A percentile compares a stretch with the other conserved stretches of the same genome.
Evolutionary conservation across 1,284 basidiomycete genomes (phyloP).

Genomic region (Gymnopus androsaceus): DNA sequence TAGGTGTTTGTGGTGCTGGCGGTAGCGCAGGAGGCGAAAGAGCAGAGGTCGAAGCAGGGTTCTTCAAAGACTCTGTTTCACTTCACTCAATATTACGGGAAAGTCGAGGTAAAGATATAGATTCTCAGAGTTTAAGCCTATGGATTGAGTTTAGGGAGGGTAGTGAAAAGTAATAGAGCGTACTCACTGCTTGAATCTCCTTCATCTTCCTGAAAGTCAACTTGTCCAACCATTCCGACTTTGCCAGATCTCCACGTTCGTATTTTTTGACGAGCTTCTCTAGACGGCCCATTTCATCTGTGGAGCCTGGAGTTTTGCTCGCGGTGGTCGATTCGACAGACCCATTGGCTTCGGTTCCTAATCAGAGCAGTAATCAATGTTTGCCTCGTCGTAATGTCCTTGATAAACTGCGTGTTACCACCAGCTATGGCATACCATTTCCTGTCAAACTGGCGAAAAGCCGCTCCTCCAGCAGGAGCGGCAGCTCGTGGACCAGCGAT

Average conservation of each 20-base stretch:
- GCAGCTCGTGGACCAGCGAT: constrained; percentile 79
- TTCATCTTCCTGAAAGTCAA: constrained; percentile 93
- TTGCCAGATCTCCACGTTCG: constrained; percentile 90
- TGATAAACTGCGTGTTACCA: neutral
- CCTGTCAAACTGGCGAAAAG: constrained; percentile 87
- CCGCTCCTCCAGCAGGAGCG: constrained; percentile 85
- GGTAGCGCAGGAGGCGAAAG: constrained; percentile 29
- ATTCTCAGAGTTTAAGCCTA: constrained; percentile 83
- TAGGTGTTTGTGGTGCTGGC: constrained; percentile 37
- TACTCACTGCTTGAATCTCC: constrained; percentile 81
- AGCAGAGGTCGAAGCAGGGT: constrained; percentile 40
- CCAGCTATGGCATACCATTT: constrained; percentile 67
- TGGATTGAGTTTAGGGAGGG: neutral
- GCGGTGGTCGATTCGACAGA: constrained; percentile 82
- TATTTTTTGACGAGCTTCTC: constrained; percentile 98
- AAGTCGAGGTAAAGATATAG: constrained; percentile 97
- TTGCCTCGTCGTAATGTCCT: constrained; percentile 91
- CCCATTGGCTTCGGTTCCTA: constrained; percentile 82
- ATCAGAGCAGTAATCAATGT: constrained; percentile 87
- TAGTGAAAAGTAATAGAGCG: neutral
- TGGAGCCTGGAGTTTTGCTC: constrained; percentile 68
- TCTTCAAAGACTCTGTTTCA: constrained; percentile 57
- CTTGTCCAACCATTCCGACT: constrained; percentile 95
- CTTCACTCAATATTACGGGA: constrained; percentile 94
- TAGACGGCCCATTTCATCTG: constrained; percentile 92